These are phyloP conservation scores for Berkeleyomyces basicola DNA, from an alignment of 2,329 filamentous ascomycete genomes.

Conservation along the genomic window DNA sequence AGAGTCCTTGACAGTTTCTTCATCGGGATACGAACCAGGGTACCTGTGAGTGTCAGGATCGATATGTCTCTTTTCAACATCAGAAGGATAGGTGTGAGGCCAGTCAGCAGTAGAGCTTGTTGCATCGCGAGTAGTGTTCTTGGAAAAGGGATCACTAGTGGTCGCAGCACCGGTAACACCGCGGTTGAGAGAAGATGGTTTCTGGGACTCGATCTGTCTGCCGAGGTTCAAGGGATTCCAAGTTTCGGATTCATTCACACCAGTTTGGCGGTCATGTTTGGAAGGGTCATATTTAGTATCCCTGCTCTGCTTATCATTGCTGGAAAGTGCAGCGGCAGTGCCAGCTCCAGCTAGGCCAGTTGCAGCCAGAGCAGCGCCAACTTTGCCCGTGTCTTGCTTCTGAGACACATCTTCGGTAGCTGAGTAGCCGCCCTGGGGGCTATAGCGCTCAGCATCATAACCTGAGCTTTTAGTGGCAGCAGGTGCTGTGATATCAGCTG, in stretches of 20 bases:
- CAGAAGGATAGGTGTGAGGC: background rate
- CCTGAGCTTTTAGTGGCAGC: background rate
- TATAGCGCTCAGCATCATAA: background rate
- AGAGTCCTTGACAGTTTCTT: background rate
- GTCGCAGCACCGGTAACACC: background rate
- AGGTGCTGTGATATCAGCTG: background rate
- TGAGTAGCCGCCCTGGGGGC: background rate
- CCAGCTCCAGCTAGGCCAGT: background rate
- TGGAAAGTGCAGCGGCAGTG: background rate
- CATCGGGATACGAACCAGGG: slow-evolving; percentile 7
- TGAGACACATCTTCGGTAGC: background rate
- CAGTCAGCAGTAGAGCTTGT: background rate
- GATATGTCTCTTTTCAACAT: background rate
- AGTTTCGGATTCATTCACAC: background rate
- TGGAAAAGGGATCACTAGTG: background rate
- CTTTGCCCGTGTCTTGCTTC: background rate
- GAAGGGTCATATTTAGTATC: background rate
- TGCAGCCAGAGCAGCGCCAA: background rate
- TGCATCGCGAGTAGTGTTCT: background rate
- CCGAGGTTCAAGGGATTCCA: slow-evolving; percentile 9
- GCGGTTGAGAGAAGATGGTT: background rate
- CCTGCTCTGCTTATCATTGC: background rate
- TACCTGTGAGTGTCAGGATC: background rate
- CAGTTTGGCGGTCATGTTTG: background rate
- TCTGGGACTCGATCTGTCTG: background rate